Base-by-base conservation (phyloP, 495 filamentous ascomycete species). In the Pseudoneurospora amorphoporcata region DNA sequence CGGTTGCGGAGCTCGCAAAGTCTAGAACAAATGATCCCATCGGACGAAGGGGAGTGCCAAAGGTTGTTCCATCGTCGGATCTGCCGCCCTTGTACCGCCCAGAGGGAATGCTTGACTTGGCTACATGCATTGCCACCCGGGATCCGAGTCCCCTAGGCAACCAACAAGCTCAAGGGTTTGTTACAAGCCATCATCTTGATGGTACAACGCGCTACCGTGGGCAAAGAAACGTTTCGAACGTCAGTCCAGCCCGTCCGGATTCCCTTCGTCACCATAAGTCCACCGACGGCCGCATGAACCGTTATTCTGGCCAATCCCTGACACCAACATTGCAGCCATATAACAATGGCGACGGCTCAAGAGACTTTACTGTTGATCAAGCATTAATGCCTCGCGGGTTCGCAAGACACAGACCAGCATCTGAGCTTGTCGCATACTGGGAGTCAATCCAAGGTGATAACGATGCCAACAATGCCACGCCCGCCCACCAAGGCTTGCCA, bases 371-470 rank as follows among this genome's bases (percentile, higher is more conserved):
- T 7, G 0, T 7, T 43, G n/a, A 39, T 8, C 38, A 69, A 17
- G 19, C 40, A 41, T 53, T 12, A 6, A 76, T 17, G 29, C 38
- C 53, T 29, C 70, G 72, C 10, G 42, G 68, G 9, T 42, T 72
- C 10, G 32, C 58, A 37, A 74, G 68, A 12, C 65, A 43, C 8
- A 73, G 61, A 39, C 75, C 75, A 7, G 71, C 77, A 40, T 71
- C 75, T 5, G 72, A 78, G 37, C 72, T 77, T 38, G 74, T 73
- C 19, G 74, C 71, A 32, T 77, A 77, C 19, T 76, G 73, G 77
- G 77, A 77, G 39, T 75, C 73, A 3, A 23, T 75, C 6, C 41
- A 35, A 17, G 53, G 53, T 65, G 29, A 14, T 17, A 65, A 65
- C 14, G 29, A 65, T 65, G 23, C 29, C 53, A 65, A 8, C 6